A percentile compares a stretch with the other conserved stretches of the same genome.
Conservation (phyloP, 2,329 filamentous ascomycete species). For the Colletotrichum horii region DNA sequence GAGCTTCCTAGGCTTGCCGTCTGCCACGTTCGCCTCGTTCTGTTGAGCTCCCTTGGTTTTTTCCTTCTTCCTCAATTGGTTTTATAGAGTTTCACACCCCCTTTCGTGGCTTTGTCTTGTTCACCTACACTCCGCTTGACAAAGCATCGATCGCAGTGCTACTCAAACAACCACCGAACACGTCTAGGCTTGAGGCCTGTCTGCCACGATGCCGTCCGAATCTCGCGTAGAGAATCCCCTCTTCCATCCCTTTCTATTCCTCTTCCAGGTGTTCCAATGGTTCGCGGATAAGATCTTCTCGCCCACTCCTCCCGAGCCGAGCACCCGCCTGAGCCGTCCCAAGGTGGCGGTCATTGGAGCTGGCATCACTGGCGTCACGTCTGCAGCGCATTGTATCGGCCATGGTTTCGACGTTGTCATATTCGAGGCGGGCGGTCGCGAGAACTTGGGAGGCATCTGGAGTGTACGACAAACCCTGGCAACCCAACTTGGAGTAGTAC, state of each 20-base stretch:
- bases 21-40: not conserved
- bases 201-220: conserved; percentile 34
- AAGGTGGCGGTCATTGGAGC: conserved; percentile 74
- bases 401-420: conserved; percentile 84
- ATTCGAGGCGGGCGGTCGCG: conserved; percentile 73
- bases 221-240: conserved; percentile 43
- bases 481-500: not conserved
- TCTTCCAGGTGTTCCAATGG: conserved; percentile 71
- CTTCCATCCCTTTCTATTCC: conserved; percentile 61
- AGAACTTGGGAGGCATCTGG: conserved; percentile 81
- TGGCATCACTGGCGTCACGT: conserved; percentile 76
- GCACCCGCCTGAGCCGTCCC: conserved; percentile 62
- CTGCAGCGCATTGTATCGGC: conserved; percentile 82
- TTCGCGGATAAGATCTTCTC: conserved; percentile 69
- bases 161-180: not conserved
- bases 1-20: conserved; percentile 9
- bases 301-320: conserved; percentile 69
- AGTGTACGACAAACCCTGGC: conserved; percentile 54
- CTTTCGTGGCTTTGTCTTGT: not conserved
- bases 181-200: not conserved
- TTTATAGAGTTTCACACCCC: not conserved
- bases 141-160: not conserved
- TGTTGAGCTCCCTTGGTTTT: not conserved
- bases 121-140: not conserved
- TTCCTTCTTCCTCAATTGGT: not conserved